Evolutionary conservation across 257 asterid species (phyloP), one percentile per base, ranked within the genome.

Genomic region (Anisodus tanguticus): DNA sequence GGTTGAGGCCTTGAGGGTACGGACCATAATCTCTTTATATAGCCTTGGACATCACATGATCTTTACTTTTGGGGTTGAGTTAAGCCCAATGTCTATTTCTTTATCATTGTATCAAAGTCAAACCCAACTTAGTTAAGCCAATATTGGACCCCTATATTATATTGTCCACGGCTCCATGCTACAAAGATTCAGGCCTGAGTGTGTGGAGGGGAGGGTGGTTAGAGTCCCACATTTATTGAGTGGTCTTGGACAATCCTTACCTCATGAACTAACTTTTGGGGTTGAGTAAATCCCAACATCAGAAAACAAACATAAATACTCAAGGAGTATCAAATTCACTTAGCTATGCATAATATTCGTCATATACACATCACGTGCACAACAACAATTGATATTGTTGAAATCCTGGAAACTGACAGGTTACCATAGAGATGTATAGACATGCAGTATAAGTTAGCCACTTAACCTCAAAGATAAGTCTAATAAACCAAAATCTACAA

Each of bases 201-300:
- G 66, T 59, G 66, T 59, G 31, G 66, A 17, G 8, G 31, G 31
- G 66, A 59, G 66, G 31, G 9, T 59, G 66, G 66, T 59, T 59
- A 59, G 31, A 59, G 66, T 17, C 55, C 78, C 55, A 4, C 54
- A 4, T 16, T 70, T 31, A 43, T 70, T 70, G 54, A 17, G 78
- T 70, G 78, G 54, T 68, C 76, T 68, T 68, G 12, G 26, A n/a
- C 9, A 68, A 68, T 39, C 58, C 58, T 9, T 12, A 41, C 26
- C 66, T 59, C 31, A n/a, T n/a, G 66, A 9, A 22, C 81, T 74
- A 22, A 19, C 80, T 49, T 10, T 72, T 72, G 11, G 43, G 19
- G 81, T 74, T 74, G 81, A 51, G 81, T 51, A 74, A 74, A 22
- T 31, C 62, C 81, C 81, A 74, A 22, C 22, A 11, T 74, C 8